These are phyloP conservation scores for Botryotinia calthae DNA, from an alignment of 2,329 filamentous ascomycete genomes.

Conservation along the genomic window DNA sequence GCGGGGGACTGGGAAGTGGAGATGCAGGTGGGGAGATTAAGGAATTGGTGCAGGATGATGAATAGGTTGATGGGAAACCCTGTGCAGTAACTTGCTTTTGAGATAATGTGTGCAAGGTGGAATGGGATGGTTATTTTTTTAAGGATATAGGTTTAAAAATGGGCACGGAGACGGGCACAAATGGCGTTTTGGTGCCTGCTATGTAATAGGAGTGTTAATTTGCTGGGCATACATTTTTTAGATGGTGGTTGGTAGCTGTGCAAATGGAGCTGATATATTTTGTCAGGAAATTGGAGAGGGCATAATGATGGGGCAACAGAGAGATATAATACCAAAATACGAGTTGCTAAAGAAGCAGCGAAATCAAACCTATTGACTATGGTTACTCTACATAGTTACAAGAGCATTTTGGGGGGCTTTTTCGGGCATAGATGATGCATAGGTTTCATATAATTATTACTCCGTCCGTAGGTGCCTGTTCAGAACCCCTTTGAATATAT, in stretches of 20 bases:
- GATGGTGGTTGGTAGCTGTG: neutral
- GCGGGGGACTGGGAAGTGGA: conserved; percentile 26
- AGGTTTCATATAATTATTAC: neutral
- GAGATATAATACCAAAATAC: neutral
- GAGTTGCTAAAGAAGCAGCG: neutral
- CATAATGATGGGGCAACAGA: neutral
- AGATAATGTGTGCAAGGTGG: neutral
- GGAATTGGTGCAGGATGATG: conserved; percentile 62
- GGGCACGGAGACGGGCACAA: neutral
- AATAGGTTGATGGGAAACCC: conserved; percentile 26
- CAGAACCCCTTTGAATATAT: neutral
- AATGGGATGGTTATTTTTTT: neutral
- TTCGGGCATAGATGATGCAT: neutral
- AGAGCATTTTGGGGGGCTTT: neutral
- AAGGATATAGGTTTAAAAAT: neutral
- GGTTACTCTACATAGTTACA: neutral
- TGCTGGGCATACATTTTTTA: neutral
- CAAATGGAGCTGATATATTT: neutral
- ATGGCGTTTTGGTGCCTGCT: neutral
- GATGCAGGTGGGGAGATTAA: conserved; percentile 55
- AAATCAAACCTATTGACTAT: neutral
- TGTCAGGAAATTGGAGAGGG: neutral
- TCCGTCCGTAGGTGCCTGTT: neutral
- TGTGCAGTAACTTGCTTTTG: too few relatives aligned
- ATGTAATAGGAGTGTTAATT: neutral